These are phyloP conservation scores for Triticum urartu DNA, from an alignment of 176 grass and related monocot species.

Conservation along the genomic window DNA sequence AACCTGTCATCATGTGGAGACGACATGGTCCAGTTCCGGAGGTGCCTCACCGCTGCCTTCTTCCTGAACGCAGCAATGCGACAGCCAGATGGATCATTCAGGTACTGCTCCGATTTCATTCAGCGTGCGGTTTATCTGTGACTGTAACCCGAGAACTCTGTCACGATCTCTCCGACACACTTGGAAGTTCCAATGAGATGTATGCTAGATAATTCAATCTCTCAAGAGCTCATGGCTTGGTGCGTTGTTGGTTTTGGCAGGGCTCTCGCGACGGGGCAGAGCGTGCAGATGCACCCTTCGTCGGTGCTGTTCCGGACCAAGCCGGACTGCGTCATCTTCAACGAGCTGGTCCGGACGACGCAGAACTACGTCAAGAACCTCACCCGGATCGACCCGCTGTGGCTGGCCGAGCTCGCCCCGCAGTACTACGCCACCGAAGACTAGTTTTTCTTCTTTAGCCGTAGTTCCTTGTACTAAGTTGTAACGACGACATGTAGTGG, in stretches of 20 bases:
- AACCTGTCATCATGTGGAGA: constrained; percentile 72
- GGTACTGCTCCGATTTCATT: constrained; percentile 28
- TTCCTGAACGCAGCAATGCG: constrained; percentile 85
- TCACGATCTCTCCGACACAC: too few relatives aligned
- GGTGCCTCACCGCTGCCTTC: constrained; percentile 79
- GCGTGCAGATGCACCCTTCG: constrained; percentile 84
- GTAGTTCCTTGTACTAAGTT: background rate
- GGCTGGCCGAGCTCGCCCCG: constrained; percentile 82
- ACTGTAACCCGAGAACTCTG: background rate
- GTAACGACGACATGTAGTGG: too few relatives aligned
- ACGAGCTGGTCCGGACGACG: constrained; percentile 67
- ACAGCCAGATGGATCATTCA: constrained; percentile 81
- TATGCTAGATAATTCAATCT: too few relatives aligned
- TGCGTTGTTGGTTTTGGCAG: constrained; percentile 17
- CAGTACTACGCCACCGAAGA: constrained; percentile 71
- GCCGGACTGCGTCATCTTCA: constrained; percentile 79
- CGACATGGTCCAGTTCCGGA: constrained; percentile 71
- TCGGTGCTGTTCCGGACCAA: constrained; percentile 75
- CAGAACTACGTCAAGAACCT: constrained; percentile 77
- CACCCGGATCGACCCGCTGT: constrained; percentile 78
- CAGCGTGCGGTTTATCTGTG: background rate
- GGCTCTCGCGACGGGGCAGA: constrained; percentile 68
- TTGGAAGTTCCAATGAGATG: background rate
- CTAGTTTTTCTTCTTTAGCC: background rate
- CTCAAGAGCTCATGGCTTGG: background rate